phyloP scores from a whole-genome alignment of 2,329 filamentous ascomycete species.

The Talaromyces amestolkiae region DNA sequence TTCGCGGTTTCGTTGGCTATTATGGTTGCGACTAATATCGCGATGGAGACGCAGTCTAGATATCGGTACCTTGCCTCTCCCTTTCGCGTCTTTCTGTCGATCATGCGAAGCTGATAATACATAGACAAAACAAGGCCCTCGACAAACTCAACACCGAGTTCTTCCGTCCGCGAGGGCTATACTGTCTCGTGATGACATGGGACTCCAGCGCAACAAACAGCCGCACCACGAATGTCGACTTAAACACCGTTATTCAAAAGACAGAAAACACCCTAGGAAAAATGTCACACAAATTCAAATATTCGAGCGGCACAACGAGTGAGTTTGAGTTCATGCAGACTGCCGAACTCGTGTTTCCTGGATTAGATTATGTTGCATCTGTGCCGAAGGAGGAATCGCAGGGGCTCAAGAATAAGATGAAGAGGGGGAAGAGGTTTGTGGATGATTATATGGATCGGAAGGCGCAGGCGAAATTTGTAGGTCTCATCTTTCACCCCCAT shows the following conservation, averaged over 20 bases:
- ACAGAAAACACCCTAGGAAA: not conserved
- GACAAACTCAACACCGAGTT: conserved; percentile 56
- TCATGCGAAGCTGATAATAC: not conserved
- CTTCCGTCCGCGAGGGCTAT: conserved; percentile 58
- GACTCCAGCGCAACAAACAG: not conserved
- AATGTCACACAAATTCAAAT: conserved; percentile 26
- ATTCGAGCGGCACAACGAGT: conserved; percentile 39
- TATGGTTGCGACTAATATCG: conserved; percentile 10
- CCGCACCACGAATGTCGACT: not conserved
- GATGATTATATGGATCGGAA: conserved; percentile 17
- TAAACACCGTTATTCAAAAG: conserved; percentile 1
- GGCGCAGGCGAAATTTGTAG: conserved; percentile 16
- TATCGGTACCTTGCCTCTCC: not conserved
- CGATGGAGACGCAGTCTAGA: conserved; percentile 24
- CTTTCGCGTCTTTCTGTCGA: too few relatives aligned
- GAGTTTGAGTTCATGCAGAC: conserved; percentile 42
- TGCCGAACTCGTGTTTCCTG: conserved; percentile 52
- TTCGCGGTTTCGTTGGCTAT: conserved; percentile 13
- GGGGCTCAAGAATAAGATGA: conserved; percentile 11
- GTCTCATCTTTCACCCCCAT: not conserved
- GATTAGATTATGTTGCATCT: conserved; percentile 33
- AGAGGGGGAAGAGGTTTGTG: conserved; percentile 12
- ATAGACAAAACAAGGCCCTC: conserved; percentile 53
- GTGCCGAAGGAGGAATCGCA: conserved; percentile 22
- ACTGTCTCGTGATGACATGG: conserved; percentile 55